Conservation (phyloP, 805 yeast species). For the Komagataella ulmi region DNA sequence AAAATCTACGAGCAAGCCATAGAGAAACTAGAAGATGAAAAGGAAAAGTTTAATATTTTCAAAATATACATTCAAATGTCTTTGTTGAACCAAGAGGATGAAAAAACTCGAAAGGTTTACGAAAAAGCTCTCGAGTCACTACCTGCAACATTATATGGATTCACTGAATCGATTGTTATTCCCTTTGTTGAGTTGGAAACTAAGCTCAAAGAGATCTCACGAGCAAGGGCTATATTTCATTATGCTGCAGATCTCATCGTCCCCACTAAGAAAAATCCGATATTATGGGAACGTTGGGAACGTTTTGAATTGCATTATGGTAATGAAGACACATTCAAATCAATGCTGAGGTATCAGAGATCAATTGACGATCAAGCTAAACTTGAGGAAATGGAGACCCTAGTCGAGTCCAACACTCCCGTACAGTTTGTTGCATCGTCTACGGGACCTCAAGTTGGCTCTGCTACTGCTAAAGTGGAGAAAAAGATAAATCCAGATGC, state of each 20-base stretch:
- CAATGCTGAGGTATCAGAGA: constrained; percentile 54
- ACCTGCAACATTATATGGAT: constrained; percentile 14
- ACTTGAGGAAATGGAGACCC: constrained; percentile 7
- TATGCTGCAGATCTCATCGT: constrained; percentile 28
- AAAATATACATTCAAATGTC: constrained; percentile 28
- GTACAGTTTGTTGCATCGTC: constrained; percentile 35
- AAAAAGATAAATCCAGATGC: constrained; percentile 38
- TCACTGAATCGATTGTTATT: constrained; percentile 26
- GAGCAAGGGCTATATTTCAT: constrained; percentile 56
- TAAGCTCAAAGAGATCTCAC: constrained; percentile 30
- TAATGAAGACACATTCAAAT: constrained; percentile 54
- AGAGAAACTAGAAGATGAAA: constrained; percentile 11
- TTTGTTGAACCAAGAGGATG: constrained; percentile 23
- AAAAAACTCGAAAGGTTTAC: constrained; percentile 32
- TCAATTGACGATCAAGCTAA: constrained; percentile 14
- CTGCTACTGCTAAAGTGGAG: constrained; percentile 9
- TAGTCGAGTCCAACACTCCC: constrained; percentile 12
- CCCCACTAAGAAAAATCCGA: constrained; percentile 14
- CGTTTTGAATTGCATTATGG: constrained; percentile 65
- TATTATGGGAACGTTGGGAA: constrained; percentile 61
- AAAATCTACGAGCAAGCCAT: constrained; percentile 31
- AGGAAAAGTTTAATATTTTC: constrained; percentile 27
- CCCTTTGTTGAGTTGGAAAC: constrained; percentile 50
- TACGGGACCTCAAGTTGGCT: constrained; percentile 20
- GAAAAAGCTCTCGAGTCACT: constrained; percentile 31